Evolutionary conservation across 75 land plant genomes (phyloP).

Genomic region (Chamaecyparis obtusa): DNA sequence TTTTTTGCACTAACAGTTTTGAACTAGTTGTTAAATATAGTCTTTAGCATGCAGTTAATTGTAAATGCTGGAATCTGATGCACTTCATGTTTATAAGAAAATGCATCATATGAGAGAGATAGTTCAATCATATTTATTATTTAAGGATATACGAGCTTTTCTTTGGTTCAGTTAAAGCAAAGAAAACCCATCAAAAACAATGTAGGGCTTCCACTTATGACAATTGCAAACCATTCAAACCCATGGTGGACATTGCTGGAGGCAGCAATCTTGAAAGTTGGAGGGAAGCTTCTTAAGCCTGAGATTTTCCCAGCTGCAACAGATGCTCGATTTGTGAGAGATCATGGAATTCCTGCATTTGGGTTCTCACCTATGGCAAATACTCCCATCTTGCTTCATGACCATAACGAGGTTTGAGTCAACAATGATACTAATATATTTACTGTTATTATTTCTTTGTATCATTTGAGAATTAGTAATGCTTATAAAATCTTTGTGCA

Average conservation of each 20-base stretch:
- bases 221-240: slow-evolving; percentile 65
- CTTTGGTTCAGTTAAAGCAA: not conserved
- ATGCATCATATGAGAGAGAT: slow-evolving; percentile 1
- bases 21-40: not conserved
- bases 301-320: slow-evolving; percentile 92
- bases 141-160: not conserved
- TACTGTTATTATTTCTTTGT: not conserved
- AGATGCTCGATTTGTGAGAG: slow-evolving; percentile 78
- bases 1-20: not conserved
- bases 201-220: slow-evolving; percentile 60
- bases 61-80: not conserved
- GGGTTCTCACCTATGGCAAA: slow-evolving; percentile 97
- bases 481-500: not conserved
- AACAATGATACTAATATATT: not conserved
- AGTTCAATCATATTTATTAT: slow-evolving; percentile 1
- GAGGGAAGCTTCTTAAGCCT: slow-evolving; percentile 73
- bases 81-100: not conserved
- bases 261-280: slow-evolving; percentile 65
- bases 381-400: slow-evolving; percentile 89
- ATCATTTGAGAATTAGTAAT: not conserved
- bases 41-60: not conserved
- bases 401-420: slow-evolving; percentile 85
- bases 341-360: slow-evolving; percentile 80
- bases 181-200: slow-evolving; percentile 33
- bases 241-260: slow-evolving; percentile 91